Evolutionary conservation across 2,329 filamentous ascomycete genomes (phyloP), one percentile per base, ranked within the genome.

Genomic region (Rugonectria rugulosa): DNA sequence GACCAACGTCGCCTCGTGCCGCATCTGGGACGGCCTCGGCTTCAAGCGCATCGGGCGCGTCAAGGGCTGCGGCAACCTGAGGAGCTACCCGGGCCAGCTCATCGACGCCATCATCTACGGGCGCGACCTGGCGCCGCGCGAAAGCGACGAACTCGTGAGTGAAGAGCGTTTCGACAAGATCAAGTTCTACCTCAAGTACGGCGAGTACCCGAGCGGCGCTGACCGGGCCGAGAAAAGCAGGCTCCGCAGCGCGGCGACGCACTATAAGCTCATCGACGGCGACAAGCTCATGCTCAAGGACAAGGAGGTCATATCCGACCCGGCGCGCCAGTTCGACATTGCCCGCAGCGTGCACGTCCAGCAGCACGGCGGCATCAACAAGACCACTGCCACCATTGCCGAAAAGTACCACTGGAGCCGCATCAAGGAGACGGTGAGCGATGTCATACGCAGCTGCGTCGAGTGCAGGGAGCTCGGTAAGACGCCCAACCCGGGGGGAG

Each of bases 131-230:
- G 77, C 76, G 14, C 71, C 71, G 40, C 72, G 72, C 56, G 88
- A 91, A 67, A 84, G 83, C 67, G 91, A 95, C 71, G 91, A 95
- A 73, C 88, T 91, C 72, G 89, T 94, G 68, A 93, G 89, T 74
- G 93, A 97, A 80, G 93, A 97, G 78, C 91, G 95, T 66, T 98
- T 98, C 80, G 94, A 97, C 81, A 97, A 97, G 81, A 98, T 98
- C 73, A 90, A 93, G 70, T 98, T 91, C 80, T 98, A 98, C 76
- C 87, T 98, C 70, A 96, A 96, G 77, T 92, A 93, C 73, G 89
- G 89, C 70, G 92, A 93, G 74, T 98, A 99, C 74, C 95, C 95
- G 56, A 88, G 89, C 68, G 94, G 93, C 60, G 93, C 94, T 70
- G 92, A 97, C 79, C 87, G 94, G 56, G 93, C 93, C 53, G 95